These are phyloP conservation scores for Diaporthe ampelina DNA, from an alignment of 2,329 filamentous ascomycete species.

Conservation along the genomic window DNA sequence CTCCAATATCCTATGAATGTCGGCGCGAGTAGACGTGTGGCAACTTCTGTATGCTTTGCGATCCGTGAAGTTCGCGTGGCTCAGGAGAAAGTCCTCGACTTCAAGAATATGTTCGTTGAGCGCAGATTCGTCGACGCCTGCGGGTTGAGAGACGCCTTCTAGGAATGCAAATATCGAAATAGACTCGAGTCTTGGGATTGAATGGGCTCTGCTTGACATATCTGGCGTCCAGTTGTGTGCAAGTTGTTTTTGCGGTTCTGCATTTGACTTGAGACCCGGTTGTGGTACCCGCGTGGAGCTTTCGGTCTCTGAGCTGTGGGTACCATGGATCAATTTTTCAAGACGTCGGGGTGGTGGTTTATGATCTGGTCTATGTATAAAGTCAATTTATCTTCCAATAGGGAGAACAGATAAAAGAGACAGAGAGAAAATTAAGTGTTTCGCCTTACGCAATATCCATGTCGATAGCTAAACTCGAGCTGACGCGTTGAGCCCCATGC, in stretches of 20 bases:
- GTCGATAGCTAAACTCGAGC: background rate
- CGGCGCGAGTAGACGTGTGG: background rate
- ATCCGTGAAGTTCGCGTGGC: background rate
- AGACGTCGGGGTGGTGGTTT: constrained; percentile 1
- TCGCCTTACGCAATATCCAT: background rate
- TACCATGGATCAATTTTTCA: background rate
- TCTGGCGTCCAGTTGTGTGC: background rate
- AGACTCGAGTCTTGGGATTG: background rate
- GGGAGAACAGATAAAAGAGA: too few species aligned
- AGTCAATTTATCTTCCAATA: background rate
- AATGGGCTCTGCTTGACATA: background rate
- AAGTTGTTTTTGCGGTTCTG: background rate
- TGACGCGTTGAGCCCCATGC: background rate
- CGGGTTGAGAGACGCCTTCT: background rate
- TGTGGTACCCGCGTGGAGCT: background rate
- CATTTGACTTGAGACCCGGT: background rate
- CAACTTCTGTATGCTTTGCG: constrained; percentile 14
- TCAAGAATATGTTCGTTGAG: constrained; percentile 15
- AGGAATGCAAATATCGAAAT: background rate
- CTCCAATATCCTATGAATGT: background rate
- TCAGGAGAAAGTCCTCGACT: constrained; percentile 2
- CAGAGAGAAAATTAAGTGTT: background rate
- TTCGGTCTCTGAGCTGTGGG: background rate
- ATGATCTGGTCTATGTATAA: background rate
- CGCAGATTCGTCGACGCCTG: background rate